Percentiles rank a stretch among this genome's conserved stretches.
Evolutionary conservation across 2,329 filamentous ascomycete genomes (phyloP).

Genomic region (Myrmaecium sp.): DNA sequence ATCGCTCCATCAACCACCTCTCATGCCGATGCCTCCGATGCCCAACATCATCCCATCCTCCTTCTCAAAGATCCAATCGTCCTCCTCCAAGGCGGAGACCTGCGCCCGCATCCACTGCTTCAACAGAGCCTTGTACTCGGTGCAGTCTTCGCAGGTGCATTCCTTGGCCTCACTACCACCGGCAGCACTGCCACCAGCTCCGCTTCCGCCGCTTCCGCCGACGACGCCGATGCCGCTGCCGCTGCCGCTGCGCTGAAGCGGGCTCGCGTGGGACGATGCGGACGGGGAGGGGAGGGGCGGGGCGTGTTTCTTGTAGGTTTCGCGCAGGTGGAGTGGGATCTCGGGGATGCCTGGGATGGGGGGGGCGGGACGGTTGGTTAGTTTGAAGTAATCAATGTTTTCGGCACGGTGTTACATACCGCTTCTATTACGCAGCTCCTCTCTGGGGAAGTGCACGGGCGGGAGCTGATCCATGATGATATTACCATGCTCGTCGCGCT

Average conservation of each 20-base stretch:
- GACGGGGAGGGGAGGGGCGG: slow-evolving; percentile 1
- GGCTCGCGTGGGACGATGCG: slow-evolving; percentile 1
- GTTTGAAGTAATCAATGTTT: background rate
- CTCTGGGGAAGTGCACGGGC: slow-evolving; percentile 14
- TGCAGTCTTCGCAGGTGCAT: slow-evolving; percentile 4
- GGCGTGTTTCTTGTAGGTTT: background rate
- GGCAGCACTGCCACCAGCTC: slow-evolving; percentile 1
- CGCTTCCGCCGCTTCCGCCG: background rate
- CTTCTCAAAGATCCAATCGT: slow-evolving; percentile 81
- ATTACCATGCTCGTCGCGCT: slow-evolving; percentile 30
- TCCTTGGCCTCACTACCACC: slow-evolving; percentile 4
- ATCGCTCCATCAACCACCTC: no score
- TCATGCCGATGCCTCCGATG: no score
- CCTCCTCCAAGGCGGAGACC: slow-evolving; percentile 57
- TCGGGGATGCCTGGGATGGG: background rate
- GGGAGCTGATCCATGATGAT: slow-evolving; percentile 30
- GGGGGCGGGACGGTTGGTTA: no score
- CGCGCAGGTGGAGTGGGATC: background rate
- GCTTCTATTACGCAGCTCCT: slow-evolving; percentile 3
- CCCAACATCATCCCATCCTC: slow-evolving; percentile 32
- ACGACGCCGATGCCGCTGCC: background rate
- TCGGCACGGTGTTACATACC: slow-evolving; percentile 1
- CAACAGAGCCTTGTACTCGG: slow-evolving; percentile 29
- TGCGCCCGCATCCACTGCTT: slow-evolving; percentile 55
- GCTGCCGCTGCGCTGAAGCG: background rate